Evolutionary conservation across 139 green algal species (phyloP), one percentile per base, ranked within the genome.

Genomic region (Haematococcus lacustris): DNA sequence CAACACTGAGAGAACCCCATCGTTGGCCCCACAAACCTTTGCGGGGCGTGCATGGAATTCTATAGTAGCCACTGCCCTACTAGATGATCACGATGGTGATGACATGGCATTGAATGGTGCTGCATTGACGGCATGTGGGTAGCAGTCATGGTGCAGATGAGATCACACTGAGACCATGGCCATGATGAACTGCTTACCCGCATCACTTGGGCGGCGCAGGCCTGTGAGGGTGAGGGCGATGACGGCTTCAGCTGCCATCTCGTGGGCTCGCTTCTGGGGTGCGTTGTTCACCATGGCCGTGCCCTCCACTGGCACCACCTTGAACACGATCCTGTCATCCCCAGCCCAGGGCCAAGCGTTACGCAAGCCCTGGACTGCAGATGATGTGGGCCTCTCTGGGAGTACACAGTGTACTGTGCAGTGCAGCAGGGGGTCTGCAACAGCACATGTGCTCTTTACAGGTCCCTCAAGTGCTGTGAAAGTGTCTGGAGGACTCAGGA

Each of bases 291-390:
- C 84, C 32, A 86, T 63, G 61, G 76, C 62, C 3, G 71, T 57
- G 17, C 94, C 93, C 68, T 94, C 95, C 72, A 99, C 92, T n/a
- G 95, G 95, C 40, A 99, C 86, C 39, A 99, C 87, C 75, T 97
- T 97, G 78, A 94, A 76, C 50, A 97, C 88, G 1, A 83, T 65
- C 7, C 70, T 69, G 38, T 13, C 57, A 65, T 33, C 17, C 28
- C 25, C 88, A 1, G 82, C 61, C 7, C 70, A 66, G 38, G 30
- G 61, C 30, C 13, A 32, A 33, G 25, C 25, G 21, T 30, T 5
- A 33, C 17, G 57, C 57, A 65, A 13, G 57, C 28, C 25, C 28
- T 13, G 21, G 57, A 13, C 6, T 37, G 57, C 28, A 30, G 57
- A 13, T 30, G 5, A 5, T 65, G 57, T 65, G 23, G 21, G 17